Conservation (phyloP, 148 eudicot species). For the Amaranthus cruentus region DNA sequence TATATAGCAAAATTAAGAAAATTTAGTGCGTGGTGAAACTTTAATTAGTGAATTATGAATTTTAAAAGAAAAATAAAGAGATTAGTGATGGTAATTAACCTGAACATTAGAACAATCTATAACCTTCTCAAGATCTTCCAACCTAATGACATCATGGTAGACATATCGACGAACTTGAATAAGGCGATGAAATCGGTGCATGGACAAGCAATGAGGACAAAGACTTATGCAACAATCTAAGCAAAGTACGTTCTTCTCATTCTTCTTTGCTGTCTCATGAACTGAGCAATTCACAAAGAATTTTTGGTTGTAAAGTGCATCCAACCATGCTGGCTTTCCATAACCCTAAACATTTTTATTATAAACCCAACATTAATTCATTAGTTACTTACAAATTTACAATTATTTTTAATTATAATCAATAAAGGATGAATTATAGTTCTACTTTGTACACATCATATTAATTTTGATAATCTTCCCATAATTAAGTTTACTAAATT, state of each 20-base stretch:
- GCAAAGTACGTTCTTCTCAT: constrained; percentile 88
- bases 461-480: too few species aligned
- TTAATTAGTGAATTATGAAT: constrained; percentile 9
- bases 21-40: background rate
- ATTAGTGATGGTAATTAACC: constrained; percentile 26
- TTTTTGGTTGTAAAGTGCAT: constrained; percentile 69
- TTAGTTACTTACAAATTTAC: too few species aligned
- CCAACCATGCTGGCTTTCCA: constrained; percentile 91
- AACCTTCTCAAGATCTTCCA: constrained; percentile 87
- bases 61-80: background rate
- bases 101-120: constrained; percentile 91
- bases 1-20: background rate
- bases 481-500: too few species aligned
- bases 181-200: constrained; percentile 79
- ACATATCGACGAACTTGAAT: constrained; percentile 92
- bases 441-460: too few species aligned
- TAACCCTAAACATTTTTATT: constrained; percentile 36
- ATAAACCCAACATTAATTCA: background rate
- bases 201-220: constrained; percentile 82
- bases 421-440: too few species aligned
- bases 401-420: too few species aligned
- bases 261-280: constrained; percentile 84
- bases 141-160: constrained; percentile 80
- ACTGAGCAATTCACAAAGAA: constrained; percentile 66
- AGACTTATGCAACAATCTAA: constrained; percentile 87